Evolutionary conservation across 2,329 filamentous ascomycete genomes (phyloP).

Genomic region (Ophiostoma montium): DNA sequence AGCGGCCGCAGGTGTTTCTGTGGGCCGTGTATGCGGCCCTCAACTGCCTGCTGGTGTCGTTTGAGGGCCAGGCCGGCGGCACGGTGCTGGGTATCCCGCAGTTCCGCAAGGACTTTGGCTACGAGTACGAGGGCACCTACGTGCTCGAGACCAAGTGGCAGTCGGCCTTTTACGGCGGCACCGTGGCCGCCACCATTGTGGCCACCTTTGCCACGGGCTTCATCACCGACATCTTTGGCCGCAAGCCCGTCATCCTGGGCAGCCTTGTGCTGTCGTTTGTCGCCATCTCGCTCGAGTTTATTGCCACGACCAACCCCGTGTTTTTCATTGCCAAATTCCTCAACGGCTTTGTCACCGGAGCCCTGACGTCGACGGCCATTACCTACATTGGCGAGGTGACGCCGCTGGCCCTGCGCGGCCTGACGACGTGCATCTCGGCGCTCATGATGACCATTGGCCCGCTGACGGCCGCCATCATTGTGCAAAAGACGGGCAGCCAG

Average conservation of each 20-base stretch:
- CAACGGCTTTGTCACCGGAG: conserved; percentile 21
- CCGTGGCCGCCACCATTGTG: conserved; percentile 14
- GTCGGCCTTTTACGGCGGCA: conserved; percentile 16
- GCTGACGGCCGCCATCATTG: conserved; percentile 13
- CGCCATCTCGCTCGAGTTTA: conserved; percentile 23
- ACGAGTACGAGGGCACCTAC: conserved; percentile 21
- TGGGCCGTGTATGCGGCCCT: neutral
- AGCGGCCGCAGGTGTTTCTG: neutral
- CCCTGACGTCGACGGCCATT: conserved; percentile 9
- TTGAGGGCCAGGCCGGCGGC: conserved; percentile 18
- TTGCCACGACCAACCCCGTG: conserved; percentile 21
- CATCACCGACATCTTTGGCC: conserved; percentile 22
- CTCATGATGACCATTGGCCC: conserved; percentile 13
- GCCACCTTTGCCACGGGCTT: conserved; percentile 14
- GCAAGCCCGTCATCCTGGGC: conserved; percentile 16
- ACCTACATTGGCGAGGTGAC: conserved; percentile 14
- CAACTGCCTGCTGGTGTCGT: neutral
- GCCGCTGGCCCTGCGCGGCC: conserved; percentile 15
- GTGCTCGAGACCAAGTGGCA: conserved; percentile 25
- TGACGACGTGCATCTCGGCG: conserved; percentile 13
- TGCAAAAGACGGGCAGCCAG: conserved; percentile 9
- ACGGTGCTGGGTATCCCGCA: conserved; percentile 25
- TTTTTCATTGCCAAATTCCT: conserved; percentile 26
- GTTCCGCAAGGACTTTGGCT: conserved; percentile 28
- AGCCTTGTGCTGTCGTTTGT: conserved; percentile 20